Evolutionary conservation across 2,329 filamentous ascomycete species (phyloP), one percentile per base, ranked within the genome.

Genomic region (Penicillium thymicola): DNA sequence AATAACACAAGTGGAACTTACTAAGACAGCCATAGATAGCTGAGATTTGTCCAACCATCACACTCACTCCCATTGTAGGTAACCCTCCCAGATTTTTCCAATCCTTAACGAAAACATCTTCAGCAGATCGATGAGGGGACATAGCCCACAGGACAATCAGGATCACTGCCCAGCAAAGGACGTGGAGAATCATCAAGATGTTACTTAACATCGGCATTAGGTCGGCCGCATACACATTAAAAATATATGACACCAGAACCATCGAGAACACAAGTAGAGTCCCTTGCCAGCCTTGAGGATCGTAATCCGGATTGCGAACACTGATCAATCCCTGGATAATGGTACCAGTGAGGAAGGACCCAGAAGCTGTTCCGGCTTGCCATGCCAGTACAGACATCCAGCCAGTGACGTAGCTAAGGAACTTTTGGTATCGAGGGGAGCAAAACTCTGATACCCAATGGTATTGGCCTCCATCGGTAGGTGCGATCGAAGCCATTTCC

Each of bases 401-500:
- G 4, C 79, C 76, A 63, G 64, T 78, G 16, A 81, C 66, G 62
- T 85, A 86, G 58, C 80, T 83, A 2, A 84, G 70, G 36, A 80
- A 76, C 54, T 80, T 82, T 60, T 84, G 81, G 50, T 76, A 74
- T 42, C 70, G 68, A 0, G 67, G 70, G 0, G 81, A 78, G 0
- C 80, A 77, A 57, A 83, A 82, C 49, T 45, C 43, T 4, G 43
- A 45, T 21, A 21, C 21, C 21, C 21, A 21, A 21, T 21, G 21
- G 21, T 21, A 21, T 21, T 21, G 21, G 21, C 83, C 83, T 23
- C 82, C 82, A 7, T 78, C 77, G 0, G 81, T 85, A 0, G 82
- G 82, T 2, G 81, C 81, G 67, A 76, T 77, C 1, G 70, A 73
- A 11, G 72, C 70, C 74, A 91, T 79, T 70, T 95, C 90, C 0